Conservation (phyloP, 257 asterid genomes). For the Datura wrightii region DNA sequence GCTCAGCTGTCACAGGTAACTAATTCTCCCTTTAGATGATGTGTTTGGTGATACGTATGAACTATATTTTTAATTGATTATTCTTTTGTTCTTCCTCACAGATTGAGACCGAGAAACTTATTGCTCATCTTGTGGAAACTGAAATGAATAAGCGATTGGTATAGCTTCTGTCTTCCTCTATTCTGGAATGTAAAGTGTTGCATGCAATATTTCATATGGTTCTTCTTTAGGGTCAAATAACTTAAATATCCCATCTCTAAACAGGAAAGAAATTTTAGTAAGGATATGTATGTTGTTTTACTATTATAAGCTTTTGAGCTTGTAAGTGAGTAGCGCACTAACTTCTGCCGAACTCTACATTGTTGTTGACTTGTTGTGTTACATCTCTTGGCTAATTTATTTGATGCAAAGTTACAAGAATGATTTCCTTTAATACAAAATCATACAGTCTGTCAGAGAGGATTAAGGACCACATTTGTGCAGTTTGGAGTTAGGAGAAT, state of each 20-base stretch:
- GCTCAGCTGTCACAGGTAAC: constrained; percentile 97
- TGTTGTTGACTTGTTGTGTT: not conserved
- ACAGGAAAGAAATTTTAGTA: constrained; percentile 15
- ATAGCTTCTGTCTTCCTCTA: constrained; percentile 27
- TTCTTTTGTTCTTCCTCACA: constrained; percentile 37
- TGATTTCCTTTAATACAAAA: not conserved
- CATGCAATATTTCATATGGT: not conserved
- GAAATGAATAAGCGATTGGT: constrained; percentile 93
- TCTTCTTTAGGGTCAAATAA: not conserved
- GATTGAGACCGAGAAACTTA: constrained; percentile 98
- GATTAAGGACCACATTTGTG: not conserved
- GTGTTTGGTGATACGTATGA: constrained; percentile 11
- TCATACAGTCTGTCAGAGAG: not conserved
- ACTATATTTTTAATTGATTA: constrained; percentile 21
- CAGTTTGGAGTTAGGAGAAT: constrained; percentile 17
- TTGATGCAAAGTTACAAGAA: not conserved
- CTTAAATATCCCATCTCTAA: constrained; percentile 1
- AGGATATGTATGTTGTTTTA: not conserved
- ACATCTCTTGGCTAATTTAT: not conserved
- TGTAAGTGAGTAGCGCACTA: not conserved
- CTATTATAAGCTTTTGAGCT: not conserved
- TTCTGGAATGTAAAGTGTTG: not conserved
- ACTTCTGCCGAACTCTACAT: constrained; percentile 2
- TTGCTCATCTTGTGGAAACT: constrained; percentile 92
- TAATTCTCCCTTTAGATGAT: constrained; percentile 33